Evolutionary conservation across 2,329 filamentous ascomycete species (phyloP), one percentile per base, ranked within the genome.

Genomic region (Didymella pomorum): DNA sequence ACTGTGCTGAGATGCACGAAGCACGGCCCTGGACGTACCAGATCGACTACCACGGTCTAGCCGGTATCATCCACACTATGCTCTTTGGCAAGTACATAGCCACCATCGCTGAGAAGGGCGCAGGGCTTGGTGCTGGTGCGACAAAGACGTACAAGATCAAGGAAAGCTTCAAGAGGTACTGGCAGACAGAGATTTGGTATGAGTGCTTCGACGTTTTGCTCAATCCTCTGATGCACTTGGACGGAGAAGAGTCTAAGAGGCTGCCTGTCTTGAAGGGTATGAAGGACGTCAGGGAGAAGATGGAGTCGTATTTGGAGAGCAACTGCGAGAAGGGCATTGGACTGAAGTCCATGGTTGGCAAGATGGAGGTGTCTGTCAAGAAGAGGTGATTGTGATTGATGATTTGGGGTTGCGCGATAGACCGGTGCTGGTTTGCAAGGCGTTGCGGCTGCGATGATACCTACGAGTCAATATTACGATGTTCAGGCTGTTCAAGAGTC

Each of bases 41-140:
- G 76, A 92, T 97, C 66, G 95, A 99, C 80, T 96, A 98, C 70
- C 92, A 96, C 76, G 95, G 95, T 12, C 84, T 97, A 0, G 95
- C 95, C 0, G 93, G 92, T 4, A 91, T 92, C 23, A 82, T 98
- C 4, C 93, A 99, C 78, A 89, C 87, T 42, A 85, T 99, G 68
- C 85, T 99, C 3, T 99, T 97, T 73, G 94, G 95, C 10, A 93
- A 91, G 72, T 98, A 98, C 78, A 95, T 99, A 69, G 92, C 97
- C 73, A 96, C 92, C 0, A 75, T 84, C 1, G 81, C 73, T 4
- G 79, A 80, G 55, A 76, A 77, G 37, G 72, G 72, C 16, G 84
- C 83, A 16, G 83, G 83, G 1, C 78, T 89, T 2, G 85, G 85
- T n/a, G 82, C 82, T 3, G 79, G 77, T 2, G 81, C 79, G 1